Conservation (phyloP, 306 rosid genomes). For the Trifolium dubium region DNA sequence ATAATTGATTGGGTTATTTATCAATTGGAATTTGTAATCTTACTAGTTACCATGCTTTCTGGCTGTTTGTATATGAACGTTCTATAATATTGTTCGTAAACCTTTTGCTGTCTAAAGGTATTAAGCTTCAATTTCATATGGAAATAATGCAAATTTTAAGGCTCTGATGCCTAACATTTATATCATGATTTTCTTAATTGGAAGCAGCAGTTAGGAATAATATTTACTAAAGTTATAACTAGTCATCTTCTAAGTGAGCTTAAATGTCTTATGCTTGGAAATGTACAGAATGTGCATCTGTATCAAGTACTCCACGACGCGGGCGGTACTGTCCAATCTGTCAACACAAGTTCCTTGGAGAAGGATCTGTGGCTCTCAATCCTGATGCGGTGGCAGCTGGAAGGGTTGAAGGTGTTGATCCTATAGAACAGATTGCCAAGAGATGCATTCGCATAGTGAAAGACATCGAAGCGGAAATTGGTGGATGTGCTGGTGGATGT, state of each 20-base stretch:
- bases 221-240: slow-evolving; percentile 3
- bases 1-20: slow-evolving; percentile 22
- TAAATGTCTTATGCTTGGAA: slow-evolving; percentile 38
- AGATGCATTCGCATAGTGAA: slow-evolving; percentile 94
- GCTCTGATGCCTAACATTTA: neutral
- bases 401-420: slow-evolving; percentile 86
- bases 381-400: slow-evolving; percentile 92
- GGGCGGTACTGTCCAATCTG: slow-evolving; percentile 92
- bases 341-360: slow-evolving; percentile 75
- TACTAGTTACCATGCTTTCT: slow-evolving; percentile 34
- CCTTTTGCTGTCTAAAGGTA: slow-evolving; percentile 26
- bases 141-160: slow-evolving; percentile 10
- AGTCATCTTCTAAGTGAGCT: slow-evolving; percentile 30
- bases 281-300: slow-evolving; percentile 87
- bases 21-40: slow-evolving; percentile 22
- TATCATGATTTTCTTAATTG: slow-evolving; percentile 29
- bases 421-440: slow-evolving; percentile 80
- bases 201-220: slow-evolving; percentile 18
- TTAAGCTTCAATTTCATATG: slow-evolving; percentile 22
- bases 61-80: slow-evolving; percentile 33
- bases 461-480: slow-evolving; percentile 77
- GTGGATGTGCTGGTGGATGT: slow-evolving; percentile 96
- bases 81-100: slow-evolving; percentile 11
- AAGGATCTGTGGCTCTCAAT: slow-evolving; percentile 66
- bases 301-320: slow-evolving; percentile 77